Evolutionary conservation across 495 filamentous ascomycete genomes (phyloP), one percentile per base, ranked within the genome.

Genomic region (Poronia punctata): DNA sequence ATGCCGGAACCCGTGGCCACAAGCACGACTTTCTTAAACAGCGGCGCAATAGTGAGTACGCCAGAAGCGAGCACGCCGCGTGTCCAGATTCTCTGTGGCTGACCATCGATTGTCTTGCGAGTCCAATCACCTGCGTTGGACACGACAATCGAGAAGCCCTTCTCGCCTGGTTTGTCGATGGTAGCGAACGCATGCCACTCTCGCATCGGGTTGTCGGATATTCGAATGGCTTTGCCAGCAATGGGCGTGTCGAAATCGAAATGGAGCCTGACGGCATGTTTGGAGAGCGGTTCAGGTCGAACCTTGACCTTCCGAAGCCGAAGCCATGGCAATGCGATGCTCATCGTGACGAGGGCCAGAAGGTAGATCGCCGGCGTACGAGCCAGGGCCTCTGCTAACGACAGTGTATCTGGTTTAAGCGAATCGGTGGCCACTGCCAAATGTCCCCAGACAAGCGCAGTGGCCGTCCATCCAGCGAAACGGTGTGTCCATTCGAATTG

Each of bases 121-220:
- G 83, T 87, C 80, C 81, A 87, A 62, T 86, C 82, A 18, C 83
- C 83, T 9, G 80, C 83, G 32, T 76, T 75, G 38, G 78, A 82
- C 9, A 86, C 64, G 26, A 87, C 58, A 28, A 78, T 59, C 5
- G 76, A 82, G 59, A 80, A 83, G 2, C 74, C 76, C 19, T 64
- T 52, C 15, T 35, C 34, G 10, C 51, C 43, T 24, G 58, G 63
- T 35, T 59, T 62, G 36, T 68, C 67, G 44, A 85, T 79, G 2
- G 76, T 74, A 10, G 82, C 83, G 45, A 87, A 87, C 4, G 78
- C 66, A 58, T 87, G 83, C 77, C 79, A 83, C 58, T 87, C 82
- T 2, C 68, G 60, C 45, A 86, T 62, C 0, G 75, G 75, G n/a
- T 57, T 59, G 36, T 60, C 49, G 4, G 71, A 69, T 42, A 70